These are phyloP conservation scores for Boletus rufocinnamomeus DNA, from an alignment of 768 basidiomycete genomes.

Conservation along the genomic window DNA sequence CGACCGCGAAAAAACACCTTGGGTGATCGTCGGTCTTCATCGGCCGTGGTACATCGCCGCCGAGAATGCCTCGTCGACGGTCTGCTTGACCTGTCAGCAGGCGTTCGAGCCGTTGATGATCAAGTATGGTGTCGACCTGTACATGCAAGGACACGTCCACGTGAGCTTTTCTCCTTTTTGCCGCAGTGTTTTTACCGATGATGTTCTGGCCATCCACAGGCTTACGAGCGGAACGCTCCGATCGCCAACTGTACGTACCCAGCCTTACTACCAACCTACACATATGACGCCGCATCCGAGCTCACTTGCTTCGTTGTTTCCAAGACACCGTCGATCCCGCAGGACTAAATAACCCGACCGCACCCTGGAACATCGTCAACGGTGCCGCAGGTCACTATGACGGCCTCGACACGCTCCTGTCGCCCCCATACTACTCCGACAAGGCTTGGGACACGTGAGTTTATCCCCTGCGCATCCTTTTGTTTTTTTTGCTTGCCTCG, in stretches of 20 bases:
- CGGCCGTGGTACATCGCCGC: slow-evolving; percentile 29
- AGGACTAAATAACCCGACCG: slow-evolving; percentile 26
- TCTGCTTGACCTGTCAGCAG: slow-evolving; percentile 24
- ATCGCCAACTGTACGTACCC: slow-evolving; percentile 27
- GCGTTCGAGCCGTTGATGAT: slow-evolving; percentile 35
- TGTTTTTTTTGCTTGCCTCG: not conserved
- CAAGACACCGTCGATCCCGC: slow-evolving; percentile 26
- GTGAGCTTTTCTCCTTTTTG: slow-evolving; percentile 5
- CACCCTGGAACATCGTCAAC: slow-evolving; percentile 33
- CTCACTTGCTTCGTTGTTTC: too few relatives aligned
- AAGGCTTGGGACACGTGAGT: slow-evolving; percentile 18
- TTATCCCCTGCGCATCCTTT: not conserved
- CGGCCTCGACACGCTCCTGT: slow-evolving; percentile 21
- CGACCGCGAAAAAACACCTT: slow-evolving; percentile 28
- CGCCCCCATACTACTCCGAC: slow-evolving; percentile 8
- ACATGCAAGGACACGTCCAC: slow-evolving; percentile 33
- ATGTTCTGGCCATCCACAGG: slow-evolving; percentile 1
- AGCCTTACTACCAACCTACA: too few relatives aligned
- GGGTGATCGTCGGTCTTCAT: slow-evolving; percentile 32
- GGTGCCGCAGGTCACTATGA: slow-evolving; percentile 32
- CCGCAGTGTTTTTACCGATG: not conserved
- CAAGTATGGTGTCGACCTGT: slow-evolving; percentile 33
- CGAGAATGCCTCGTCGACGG: slow-evolving; percentile 4
- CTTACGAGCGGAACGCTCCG: slow-evolving; percentile 31
- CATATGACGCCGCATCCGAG: not conserved